Evolutionary conservation across 768 basidiomycete species (phyloP).

Genomic region (Kwoniella sp.): DNA sequence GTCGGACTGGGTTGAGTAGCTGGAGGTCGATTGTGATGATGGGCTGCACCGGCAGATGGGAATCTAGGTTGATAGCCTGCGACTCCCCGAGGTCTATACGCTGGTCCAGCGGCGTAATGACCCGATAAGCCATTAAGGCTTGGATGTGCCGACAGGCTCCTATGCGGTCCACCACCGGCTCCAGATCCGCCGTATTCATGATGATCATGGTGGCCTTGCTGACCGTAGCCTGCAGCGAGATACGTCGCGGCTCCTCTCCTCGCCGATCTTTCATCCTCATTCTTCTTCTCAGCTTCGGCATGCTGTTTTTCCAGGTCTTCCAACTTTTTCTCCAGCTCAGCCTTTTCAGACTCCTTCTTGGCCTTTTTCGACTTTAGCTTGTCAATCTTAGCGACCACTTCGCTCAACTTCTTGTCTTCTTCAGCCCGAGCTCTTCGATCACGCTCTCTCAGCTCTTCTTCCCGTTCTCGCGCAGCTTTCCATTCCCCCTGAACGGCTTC

Average conservation of each 20-base stretch:
- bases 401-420: slow-evolving; percentile 47
- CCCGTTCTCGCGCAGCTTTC: slow-evolving; percentile 33
- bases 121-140: slow-evolving; percentile 30
- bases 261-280: slow-evolving; percentile 32
- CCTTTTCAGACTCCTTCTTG: slow-evolving; percentile 46
- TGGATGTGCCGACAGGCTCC: slow-evolving; percentile 36
- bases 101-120: slow-evolving; percentile 40
- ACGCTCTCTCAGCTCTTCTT: slow-evolving; percentile 44
- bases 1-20: slow-evolving; percentile 37
- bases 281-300: slow-evolving; percentile 45
- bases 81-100: slow-evolving; percentile 36
- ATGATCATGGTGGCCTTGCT: slow-evolving; percentile 14
- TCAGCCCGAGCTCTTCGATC: slow-evolving; percentile 43
- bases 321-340: slow-evolving; percentile 44
- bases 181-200: slow-evolving; percentile 14
- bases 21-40: slow-evolving; percentile 6
- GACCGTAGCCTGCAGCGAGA: slow-evolving; percentile 21
- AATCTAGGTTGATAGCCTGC: slow-evolving; percentile 44
- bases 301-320: slow-evolving; percentile 51
- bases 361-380: slow-evolving; percentile 47
- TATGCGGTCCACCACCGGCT: background rate
- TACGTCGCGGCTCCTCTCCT: slow-evolving; percentile 14
- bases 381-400: slow-evolving; percentile 44
- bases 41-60: slow-evolving; percentile 35
- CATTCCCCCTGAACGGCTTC: slow-evolving; percentile 33